A percentile compares a stretch with the other conserved stretches of the same genome.
Conservation (phyloP, 2,329 filamentous ascomycete genomes). For the Neoarthrinium moseri region DNA sequence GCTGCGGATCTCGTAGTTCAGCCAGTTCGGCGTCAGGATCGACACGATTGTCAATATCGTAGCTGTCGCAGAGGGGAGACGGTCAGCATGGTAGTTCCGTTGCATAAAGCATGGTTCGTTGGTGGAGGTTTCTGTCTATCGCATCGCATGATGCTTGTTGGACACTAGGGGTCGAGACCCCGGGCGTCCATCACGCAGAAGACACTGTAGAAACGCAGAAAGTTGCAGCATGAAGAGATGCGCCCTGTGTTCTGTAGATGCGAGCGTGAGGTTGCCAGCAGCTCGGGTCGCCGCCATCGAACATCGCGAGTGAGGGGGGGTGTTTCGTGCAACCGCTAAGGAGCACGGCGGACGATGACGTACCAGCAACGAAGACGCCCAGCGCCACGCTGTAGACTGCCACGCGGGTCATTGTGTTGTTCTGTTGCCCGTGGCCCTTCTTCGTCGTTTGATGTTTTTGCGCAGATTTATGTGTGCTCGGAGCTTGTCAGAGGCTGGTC, state of each 20-base stretch:
- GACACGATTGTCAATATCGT: constrained; percentile 70
- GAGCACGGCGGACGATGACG: constrained; percentile 21
- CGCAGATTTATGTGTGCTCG: too few relatives aligned
- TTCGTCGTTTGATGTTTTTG: too few relatives aligned
- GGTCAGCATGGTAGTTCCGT: not conserved
- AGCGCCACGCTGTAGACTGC: constrained; percentile 39
- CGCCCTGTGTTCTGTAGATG: too few relatives aligned
- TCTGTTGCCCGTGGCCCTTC: too few relatives aligned
- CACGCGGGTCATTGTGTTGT: constrained; percentile 37
- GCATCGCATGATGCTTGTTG: too few relatives aligned
- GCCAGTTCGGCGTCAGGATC: constrained; percentile 70
- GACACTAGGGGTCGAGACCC: too few relatives aligned
- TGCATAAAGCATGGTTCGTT: not conserved
- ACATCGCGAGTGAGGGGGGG: not conserved
- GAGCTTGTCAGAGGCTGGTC: too few relatives aligned
- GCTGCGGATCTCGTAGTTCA: constrained; percentile 59
- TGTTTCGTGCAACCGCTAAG: not conserved
- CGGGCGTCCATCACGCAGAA: too few relatives aligned
- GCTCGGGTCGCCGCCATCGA: too few relatives aligned
- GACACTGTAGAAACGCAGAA: not conserved
- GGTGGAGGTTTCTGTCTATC: too few relatives aligned
- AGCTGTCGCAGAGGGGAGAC: constrained; percentile 41
- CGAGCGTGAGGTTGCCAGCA: too few relatives aligned
- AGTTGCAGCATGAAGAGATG: not conserved
- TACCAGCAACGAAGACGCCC: constrained; percentile 41